Percentiles rank a stretch among this genome's conserved stretches.
Evolutionary conservation across 208 protist species (phyloP).

Genomic region (Porcisia hertigi): DNA sequence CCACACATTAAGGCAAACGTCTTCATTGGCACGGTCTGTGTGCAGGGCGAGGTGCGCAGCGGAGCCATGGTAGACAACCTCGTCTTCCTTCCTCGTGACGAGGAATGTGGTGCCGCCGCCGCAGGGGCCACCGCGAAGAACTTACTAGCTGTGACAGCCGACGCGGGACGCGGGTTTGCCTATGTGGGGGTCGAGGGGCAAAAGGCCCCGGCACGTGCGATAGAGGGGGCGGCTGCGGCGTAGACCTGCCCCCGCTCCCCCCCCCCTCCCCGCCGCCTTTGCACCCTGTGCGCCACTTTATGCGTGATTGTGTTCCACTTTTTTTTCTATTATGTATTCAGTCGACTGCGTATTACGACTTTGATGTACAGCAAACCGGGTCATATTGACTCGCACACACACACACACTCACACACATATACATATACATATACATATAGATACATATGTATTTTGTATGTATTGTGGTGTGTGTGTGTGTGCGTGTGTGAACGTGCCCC

Average conservation of each 20-base stretch:
- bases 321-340: not conserved
- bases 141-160: constrained; percentile 9
- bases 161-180: constrained; percentile 31
- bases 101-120: constrained; percentile 14
- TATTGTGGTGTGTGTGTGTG: not conserved
- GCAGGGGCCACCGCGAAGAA: constrained; percentile 18
- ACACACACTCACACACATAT: not conserved
- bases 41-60: constrained; percentile 67
- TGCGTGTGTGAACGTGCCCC: not conserved
- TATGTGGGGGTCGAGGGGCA: constrained; percentile 47
- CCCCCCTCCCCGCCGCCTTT: not conserved
- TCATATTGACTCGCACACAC: not conserved
- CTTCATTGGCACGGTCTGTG: constrained; percentile 63
- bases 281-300: not conserved
- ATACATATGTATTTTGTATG: not conserved
- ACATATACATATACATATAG: not conserved
- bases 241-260: not conserved
- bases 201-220: constrained; percentile 7
- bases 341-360: not conserved
- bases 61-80: constrained; percentile 75
- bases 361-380: not conserved
- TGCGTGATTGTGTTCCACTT: not conserved
- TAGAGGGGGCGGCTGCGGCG: constrained; percentile 4
- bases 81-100: constrained; percentile 50
- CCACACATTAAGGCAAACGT: constrained; percentile 52